phyloP scores from a whole-genome alignment of 1,284 basidiomycete species.

The Ceratobasidium sp. region DNA sequence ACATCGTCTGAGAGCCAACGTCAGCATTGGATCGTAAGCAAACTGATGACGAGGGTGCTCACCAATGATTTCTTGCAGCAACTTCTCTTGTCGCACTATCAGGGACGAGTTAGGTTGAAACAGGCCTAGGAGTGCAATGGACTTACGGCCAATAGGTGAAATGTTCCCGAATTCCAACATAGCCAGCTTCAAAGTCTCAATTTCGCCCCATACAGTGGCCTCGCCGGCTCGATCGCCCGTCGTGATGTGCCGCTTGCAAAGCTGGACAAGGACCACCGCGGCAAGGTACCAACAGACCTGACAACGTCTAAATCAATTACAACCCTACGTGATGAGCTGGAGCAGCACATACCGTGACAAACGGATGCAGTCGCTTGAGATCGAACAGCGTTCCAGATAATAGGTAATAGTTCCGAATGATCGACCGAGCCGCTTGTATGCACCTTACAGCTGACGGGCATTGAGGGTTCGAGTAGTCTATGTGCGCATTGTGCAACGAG shows the following conservation, averaged over 20 bases:
- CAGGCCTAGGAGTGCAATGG: constrained; percentile 45
- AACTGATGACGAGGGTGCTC: not conserved
- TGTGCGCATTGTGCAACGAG: constrained; percentile 81
- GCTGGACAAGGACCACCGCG: constrained; percentile 81
- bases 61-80: constrained; percentile 77
- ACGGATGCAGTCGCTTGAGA: constrained; percentile 79
- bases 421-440: constrained; percentile 73
- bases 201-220: constrained; percentile 82
- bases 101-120: constrained; percentile 27
- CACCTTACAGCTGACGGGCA: constrained; percentile 75
- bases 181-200: constrained; percentile 70
- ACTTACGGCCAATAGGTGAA: constrained; percentile 83
- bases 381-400: constrained; percentile 80
- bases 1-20: constrained; percentile 20
- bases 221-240: constrained; percentile 73
- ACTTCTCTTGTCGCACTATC: constrained; percentile 76
- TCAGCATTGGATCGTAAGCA: not conserved
- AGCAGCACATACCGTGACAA: constrained; percentile 69
- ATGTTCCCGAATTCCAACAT: constrained; percentile 80
- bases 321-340: constrained; percentile 5
- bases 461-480: constrained; percentile 73
- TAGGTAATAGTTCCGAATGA: constrained; percentile 75
- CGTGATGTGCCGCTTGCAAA: constrained; percentile 85
- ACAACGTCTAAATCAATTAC: constrained; percentile 7
- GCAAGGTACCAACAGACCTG: constrained; percentile 90